Evolutionary conservation across 805 yeast species (phyloP).

Genomic region (Ogataea dorogensis): DNA sequence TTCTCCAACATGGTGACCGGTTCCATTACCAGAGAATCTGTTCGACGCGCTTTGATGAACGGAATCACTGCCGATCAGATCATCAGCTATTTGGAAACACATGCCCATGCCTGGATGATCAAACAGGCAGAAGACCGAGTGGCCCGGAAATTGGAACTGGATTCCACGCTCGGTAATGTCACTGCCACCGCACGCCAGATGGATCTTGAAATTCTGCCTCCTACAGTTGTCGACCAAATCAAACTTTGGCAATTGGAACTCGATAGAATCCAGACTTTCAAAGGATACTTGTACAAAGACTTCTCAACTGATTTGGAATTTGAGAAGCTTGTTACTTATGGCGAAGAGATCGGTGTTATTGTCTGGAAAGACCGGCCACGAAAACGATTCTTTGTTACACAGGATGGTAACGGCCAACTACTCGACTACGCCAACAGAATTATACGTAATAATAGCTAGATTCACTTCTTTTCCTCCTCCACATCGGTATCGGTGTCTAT

Average conservation of each 20-base stretch:
- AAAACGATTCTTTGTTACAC: constrained; percentile 79
- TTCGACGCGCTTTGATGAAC: constrained; percentile 74
- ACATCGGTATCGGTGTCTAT: constrained; percentile 65
- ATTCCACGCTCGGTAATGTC: constrained; percentile 41
- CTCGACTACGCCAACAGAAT: constrained; percentile 83
- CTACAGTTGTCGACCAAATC: constrained; percentile 96
- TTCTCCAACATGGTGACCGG: constrained; percentile 94
- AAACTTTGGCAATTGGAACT: constrained; percentile 94
- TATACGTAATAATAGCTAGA: constrained; percentile 5
- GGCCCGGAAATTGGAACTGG: constrained; percentile 66
- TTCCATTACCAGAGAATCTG: constrained; percentile 87
- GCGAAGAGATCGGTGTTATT: constrained; percentile 86
- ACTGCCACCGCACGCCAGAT: constrained; percentile 42
- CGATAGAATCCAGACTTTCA: constrained; percentile 84
- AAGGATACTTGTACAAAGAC: constrained; percentile 86
- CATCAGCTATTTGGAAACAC: constrained; percentile 81
- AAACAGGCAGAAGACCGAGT: constrained; percentile 66
- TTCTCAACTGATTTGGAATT: constrained; percentile 77
- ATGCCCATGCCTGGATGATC: constrained; percentile 92
- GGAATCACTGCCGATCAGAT: constrained; percentile 97
- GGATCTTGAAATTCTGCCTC: constrained; percentile 70
- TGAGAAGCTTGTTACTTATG: constrained; percentile 68
- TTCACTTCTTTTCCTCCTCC: constrained; percentile 28
- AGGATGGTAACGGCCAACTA: constrained; percentile 85
- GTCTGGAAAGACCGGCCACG: constrained; percentile 78